Percentiles rank a stretch among this genome's conserved stretches.
phyloP scores from a whole-genome alignment of 257 asterid genomes.

The Echites panduratus region DNA sequence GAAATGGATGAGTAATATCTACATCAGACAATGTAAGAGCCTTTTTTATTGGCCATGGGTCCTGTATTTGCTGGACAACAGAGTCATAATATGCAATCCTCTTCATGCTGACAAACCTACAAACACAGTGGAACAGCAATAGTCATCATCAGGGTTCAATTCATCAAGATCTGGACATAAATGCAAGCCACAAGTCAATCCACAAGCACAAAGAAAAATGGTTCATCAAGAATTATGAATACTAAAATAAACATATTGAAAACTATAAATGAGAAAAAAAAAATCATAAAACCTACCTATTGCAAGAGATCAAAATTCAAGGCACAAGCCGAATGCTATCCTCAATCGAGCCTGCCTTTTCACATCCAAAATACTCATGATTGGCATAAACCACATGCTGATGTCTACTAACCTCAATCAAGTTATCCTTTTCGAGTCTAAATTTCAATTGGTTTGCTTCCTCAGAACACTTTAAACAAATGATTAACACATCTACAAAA shows the following conservation, averaged over 20 bases:
- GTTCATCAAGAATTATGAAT: not conserved
- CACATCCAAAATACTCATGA: not conserved
- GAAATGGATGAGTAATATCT: conserved; percentile 76
- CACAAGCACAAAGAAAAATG: not conserved
- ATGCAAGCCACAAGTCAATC: not conserved
- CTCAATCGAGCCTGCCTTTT: not conserved
- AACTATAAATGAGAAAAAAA: not conserved
- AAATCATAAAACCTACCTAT: not conserved
- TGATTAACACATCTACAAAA: not conserved
- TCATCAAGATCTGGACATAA: not conserved
- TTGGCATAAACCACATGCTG: not conserved
- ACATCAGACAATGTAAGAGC: conserved; percentile 70
- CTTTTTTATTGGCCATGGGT: conserved; percentile 73
- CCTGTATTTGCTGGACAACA: conserved; percentile 42
- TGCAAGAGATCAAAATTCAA: not conserved
- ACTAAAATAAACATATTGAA: not conserved
- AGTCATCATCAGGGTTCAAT: not conserved
- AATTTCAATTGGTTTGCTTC: not conserved
- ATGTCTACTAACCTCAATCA: not conserved
- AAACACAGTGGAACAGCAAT: not conserved
- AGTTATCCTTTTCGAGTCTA: not conserved
- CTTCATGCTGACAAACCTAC: conserved; percentile 44
- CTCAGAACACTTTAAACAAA: not conserved
- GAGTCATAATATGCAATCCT: conserved; percentile 42
- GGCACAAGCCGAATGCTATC: not conserved